These are phyloP conservation scores for Naganishia cerealis DNA, from an alignment of 1,284 basidiomycete species.

Conservation along the genomic window DNA sequence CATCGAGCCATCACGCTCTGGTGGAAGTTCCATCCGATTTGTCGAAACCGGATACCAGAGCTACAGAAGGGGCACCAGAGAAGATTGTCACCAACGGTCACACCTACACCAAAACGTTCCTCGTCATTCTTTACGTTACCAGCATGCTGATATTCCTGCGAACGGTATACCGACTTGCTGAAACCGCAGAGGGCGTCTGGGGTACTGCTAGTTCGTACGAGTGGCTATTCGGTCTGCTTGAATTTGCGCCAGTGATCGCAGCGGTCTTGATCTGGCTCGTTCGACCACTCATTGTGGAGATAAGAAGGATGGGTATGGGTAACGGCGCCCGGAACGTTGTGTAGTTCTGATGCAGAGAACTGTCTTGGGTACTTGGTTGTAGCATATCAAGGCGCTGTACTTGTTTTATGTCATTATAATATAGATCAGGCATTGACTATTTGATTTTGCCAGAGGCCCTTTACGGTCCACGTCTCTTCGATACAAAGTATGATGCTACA, in stretches of 20 bases:
- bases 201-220: conserved; percentile 48
- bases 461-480: not conserved
- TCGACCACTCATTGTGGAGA: conserved; percentile 24
- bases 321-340: not conserved
- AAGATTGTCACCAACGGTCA: not conserved
- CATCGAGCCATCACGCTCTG: not conserved
- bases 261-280: conserved; percentile 47
- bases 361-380: not conserved
- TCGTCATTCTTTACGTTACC: conserved; percentile 42
- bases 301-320: conserved; percentile 25
- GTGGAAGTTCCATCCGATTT: conserved; percentile 31
- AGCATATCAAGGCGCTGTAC: not conserved
- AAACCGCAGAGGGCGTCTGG: conserved; percentile 54
- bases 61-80: not conserved
- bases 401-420: not conserved
- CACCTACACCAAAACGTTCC: conserved; percentile 38
- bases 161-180: conserved; percentile 54
- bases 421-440: not conserved
- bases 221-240: conserved; percentile 51
- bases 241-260: conserved; percentile 52
- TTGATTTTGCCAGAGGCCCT: not conserved
- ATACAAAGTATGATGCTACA: conserved; percentile 4
- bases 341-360: not conserved
- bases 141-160: conserved; percentile 49
- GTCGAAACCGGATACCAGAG: not conserved